Evolutionary conservation across 805 yeast species (phyloP).

Genomic region (Candida golubevii): DNA sequence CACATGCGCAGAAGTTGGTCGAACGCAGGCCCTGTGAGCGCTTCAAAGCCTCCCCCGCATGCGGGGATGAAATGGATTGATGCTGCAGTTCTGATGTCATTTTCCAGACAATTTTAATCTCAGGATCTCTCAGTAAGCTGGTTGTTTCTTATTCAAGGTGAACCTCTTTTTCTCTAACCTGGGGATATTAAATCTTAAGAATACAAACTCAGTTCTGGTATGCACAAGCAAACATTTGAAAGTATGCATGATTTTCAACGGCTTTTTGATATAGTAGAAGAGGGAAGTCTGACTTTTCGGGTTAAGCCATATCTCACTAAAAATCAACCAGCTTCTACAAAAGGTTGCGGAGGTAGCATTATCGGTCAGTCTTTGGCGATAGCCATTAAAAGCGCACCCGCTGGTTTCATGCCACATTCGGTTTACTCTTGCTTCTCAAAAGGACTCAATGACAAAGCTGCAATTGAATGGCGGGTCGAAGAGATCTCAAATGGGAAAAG

Average conservation of each 20-base stretch:
- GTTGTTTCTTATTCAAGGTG: no score
- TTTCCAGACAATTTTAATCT: no score
- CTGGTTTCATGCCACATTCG: constrained; percentile 38
- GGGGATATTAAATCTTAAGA: no score
- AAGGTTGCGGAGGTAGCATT: constrained; percentile 41
- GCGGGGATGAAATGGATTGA: no score
- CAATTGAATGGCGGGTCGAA: constrained; percentile 32
- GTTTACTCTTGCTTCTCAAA: constrained; percentile 38
- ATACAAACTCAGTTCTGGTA: no score
- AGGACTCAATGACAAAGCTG: constrained; percentile 30
- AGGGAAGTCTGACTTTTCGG: constrained; percentile 3
- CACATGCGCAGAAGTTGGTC: no score
- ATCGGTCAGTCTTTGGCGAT: constrained; percentile 34
- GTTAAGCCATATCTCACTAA: constrained; percentile 21
- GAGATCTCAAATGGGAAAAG: constrained; percentile 31
- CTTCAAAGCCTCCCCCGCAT: no score
- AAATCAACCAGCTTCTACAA: constrained; percentile 26
- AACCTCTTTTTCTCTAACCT: no score
- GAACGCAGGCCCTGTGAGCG: no score
- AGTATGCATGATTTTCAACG: constrained; percentile 11
- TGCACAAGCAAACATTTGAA: background rate
- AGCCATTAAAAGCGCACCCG: constrained; percentile 30
- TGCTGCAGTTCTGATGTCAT: no score
- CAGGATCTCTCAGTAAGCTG: no score
- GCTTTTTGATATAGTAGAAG: constrained; percentile 7